Conservation (phyloP, 2,329 filamentous ascomycete genomes). For the Fusarium xyrophilum region DNA sequence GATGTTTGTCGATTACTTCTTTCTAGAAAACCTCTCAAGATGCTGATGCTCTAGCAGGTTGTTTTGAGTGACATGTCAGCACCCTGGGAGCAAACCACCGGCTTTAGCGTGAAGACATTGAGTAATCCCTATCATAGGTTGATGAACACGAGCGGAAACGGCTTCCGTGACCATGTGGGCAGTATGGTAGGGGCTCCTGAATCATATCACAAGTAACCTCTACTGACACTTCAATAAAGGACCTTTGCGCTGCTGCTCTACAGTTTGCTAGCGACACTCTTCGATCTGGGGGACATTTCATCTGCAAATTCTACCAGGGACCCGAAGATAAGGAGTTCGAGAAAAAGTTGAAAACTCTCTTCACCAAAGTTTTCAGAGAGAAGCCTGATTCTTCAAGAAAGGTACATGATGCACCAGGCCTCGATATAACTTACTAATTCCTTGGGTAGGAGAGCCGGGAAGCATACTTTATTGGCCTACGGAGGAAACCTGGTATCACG, state of each 20-base stretch:
- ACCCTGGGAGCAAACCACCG: conserved; percentile 85
- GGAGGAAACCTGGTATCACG: conserved; percentile 62
- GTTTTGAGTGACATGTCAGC: conserved; percentile 99
- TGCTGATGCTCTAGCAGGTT: conserved; percentile 57
- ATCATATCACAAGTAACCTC: too few species aligned
- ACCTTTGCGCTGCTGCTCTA: conserved; percentile 86
- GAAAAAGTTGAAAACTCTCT: conserved; percentile 74
- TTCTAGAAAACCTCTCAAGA: background rate
- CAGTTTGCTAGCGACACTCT: conserved; percentile 86
- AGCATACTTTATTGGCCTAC: conserved; percentile 82
- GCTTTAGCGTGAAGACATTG: conserved; percentile 85
- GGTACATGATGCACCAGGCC: conserved; percentile 55
- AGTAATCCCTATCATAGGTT: conserved; percentile 97
- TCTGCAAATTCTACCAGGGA: conserved; percentile 98
- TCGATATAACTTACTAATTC: background rate
- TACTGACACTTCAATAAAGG: conserved; percentile 58
- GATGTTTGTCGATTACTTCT: conserved; percentile 60
- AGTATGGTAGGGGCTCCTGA: conserved; percentile 78
- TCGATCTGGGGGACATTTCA: conserved; percentile 81
- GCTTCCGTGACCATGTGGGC: conserved; percentile 85
- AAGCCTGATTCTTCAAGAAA: conserved; percentile 91
- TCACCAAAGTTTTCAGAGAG: conserved; percentile 80
- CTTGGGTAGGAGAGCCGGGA: conserved; percentile 65
- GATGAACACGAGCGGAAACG: conserved; percentile 96
- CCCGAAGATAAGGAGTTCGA: conserved; percentile 83